Base-by-base conservation (phyloP, 169 alveolate genomes). In the Ichthyophthirius multifiliis region DNA sequence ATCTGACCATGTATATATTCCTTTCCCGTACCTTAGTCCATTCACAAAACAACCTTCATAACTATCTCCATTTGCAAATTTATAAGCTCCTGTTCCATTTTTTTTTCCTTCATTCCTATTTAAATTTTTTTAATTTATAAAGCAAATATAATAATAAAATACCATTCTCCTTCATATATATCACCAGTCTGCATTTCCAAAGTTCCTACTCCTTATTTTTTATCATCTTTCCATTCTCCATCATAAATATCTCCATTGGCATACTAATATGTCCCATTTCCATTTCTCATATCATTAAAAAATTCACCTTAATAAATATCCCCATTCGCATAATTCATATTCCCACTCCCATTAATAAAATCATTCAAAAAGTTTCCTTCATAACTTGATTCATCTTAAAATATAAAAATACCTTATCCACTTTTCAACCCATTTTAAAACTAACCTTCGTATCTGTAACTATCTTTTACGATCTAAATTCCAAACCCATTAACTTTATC, bases 351-450 rank as follows among this genome's bases (percentile, higher is more conserved):
- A 34, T 78, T 45, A 23, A 64, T 79, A 35, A 67, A 48, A 30
- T 78, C 91, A 71, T 86, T 75, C 9, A 32, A 27, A 87, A 87
- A 86, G 31, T 86, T 85, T 65, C 91, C 91, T 62, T 81, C 91
- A 62, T 86, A 86, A 20, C 65, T 35, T 44, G 65, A 65, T 12
- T 88, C 91, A 81, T 86, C 81, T 10, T 83, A 80, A 15, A 64
- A 65, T 13, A 55, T 65, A 7, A 62, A 32, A 44, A 64, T 78
- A 4, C 62, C 85, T 44, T 62, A 43, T 12, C 85, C 85, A 13
- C 44, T 46, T 44, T 41, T n/a, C n/a, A n/a, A n/a, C n/a, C n/a
- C n/a, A n/a, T n/a, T n/a, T n/a, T n/a, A n/a, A n/a, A n/a, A n/a
- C n/a, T n/a, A n/a, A n/a, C n/a, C n/a, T n/a, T n/a, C n/a, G n/a